Evolutionary conservation across 768 basidiomycete species (phyloP).

Genomic region (Calocera cornea): DNA sequence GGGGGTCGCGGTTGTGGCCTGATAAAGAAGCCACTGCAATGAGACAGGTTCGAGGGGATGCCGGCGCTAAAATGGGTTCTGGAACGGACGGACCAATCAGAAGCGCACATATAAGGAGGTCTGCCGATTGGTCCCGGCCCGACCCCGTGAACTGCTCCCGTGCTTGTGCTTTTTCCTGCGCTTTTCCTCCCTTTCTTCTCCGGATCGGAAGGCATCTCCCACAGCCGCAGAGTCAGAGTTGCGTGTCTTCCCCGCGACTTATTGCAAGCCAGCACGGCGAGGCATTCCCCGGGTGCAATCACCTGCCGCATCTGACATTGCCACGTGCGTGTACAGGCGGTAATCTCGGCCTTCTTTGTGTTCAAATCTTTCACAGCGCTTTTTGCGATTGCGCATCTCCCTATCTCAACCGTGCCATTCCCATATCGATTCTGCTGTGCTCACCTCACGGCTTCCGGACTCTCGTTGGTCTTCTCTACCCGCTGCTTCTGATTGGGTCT

Average conservation of each 20-base stretch:
- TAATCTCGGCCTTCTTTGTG: not conserved
- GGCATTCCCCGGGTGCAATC: not conserved
- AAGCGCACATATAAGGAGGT: not conserved
- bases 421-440: not conserved
- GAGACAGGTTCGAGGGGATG: not conserved
- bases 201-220: not conserved
- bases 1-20: not conserved
- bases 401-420: not conserved
- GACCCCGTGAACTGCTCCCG: not conserved
- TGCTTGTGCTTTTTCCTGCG: not conserved
- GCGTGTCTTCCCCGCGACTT: not conserved
- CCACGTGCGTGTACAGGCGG: not conserved
- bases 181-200: not conserved
- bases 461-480: not conserved
- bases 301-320: not conserved
- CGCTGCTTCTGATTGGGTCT: not conserved
- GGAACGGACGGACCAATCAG: not conserved
- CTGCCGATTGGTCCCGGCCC: not conserved
- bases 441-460: not conserved
- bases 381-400: not conserved
- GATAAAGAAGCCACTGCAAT: not conserved
- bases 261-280: not conserved
- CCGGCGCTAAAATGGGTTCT: constrained; percentile 5
- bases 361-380: constrained; percentile 1
- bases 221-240: not conserved